A percentile compares a stretch with the other conserved stretches of the same genome.
These are phyloP conservation scores for Leccinum subgranulosum DNA, from an alignment of 768 basidiomycete genomes.

Conservation along the genomic window DNA sequence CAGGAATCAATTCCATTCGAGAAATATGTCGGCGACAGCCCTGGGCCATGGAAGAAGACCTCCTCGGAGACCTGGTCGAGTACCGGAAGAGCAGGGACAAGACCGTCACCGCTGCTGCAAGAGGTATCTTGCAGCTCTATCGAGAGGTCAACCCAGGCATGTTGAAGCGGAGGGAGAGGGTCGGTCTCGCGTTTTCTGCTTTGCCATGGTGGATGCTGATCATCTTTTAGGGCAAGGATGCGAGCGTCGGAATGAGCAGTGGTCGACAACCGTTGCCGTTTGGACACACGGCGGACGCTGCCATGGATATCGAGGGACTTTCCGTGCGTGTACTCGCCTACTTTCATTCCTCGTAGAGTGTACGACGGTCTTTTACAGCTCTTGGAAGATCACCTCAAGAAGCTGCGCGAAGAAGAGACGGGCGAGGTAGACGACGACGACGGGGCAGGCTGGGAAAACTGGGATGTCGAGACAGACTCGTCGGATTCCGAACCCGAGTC, in stretches of 20 bases:
- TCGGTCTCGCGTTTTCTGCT: slow-evolving; percentile 32
- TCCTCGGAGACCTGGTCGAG: slow-evolving; percentile 88
- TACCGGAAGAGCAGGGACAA: slow-evolving; percentile 96
- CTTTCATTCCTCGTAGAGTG: neutral
- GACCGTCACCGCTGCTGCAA: slow-evolving; percentile 82
- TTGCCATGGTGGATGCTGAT: neutral
- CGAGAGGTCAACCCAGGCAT: slow-evolving; percentile 95
- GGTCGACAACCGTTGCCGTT: slow-evolving; percentile 73
- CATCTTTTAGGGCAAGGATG: slow-evolving; percentile 76
- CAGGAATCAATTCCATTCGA: slow-evolving; percentile 93
- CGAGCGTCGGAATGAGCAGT: slow-evolving; percentile 67
- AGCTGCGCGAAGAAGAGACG: slow-evolving; percentile 61
- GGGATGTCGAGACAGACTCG: slow-evolving; percentile 80
- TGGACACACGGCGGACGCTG: slow-evolving; percentile 72
- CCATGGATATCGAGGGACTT: slow-evolving; percentile 87
- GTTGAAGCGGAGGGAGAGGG: slow-evolving; percentile 84
- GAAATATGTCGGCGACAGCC: slow-evolving; percentile 95
- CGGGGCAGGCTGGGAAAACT: slow-evolving; percentile 78
- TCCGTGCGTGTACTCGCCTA: slow-evolving; percentile 48
- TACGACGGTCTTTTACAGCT: slow-evolving; percentile 45
- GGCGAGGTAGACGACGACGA: slow-evolving; percentile 59
- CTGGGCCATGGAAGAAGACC: slow-evolving; percentile 95
- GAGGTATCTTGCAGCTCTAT: slow-evolving; percentile 85
- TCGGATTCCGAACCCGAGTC: slow-evolving; percentile 55
- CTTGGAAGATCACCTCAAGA: slow-evolving; percentile 81